Conservation (phyloP, 148 eudicot genomes). For the Gaultheria prostrata region DNA sequence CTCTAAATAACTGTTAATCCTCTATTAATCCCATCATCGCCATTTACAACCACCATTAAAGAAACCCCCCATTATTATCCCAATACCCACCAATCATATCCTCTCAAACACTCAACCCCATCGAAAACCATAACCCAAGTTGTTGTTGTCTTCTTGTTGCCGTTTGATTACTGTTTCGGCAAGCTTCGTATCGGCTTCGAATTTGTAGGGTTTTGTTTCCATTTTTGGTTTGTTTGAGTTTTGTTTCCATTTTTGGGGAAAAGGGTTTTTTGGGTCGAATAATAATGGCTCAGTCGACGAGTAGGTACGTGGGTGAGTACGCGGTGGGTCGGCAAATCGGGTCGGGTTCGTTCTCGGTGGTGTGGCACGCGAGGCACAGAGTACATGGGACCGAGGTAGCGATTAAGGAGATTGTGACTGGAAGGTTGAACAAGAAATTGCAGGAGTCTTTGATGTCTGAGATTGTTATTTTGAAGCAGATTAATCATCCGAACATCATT, state of each 20-base stretch:
- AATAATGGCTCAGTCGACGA: background rate
- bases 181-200: background rate
- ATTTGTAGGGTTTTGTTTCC: constrained; percentile 8
- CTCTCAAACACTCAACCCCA: background rate
- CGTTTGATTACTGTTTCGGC: background rate
- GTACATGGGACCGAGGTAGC: constrained; percentile 76
- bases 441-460: constrained; percentile 87
- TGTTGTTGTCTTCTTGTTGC: no score
- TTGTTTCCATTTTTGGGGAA: background rate
- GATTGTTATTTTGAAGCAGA: constrained; percentile 71
- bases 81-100: background rate
- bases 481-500: constrained; percentile 79
- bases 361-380: constrained; percentile 80
- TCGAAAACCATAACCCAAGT: background rate
- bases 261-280: background rate
- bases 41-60: background rate
- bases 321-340: constrained; percentile 69
- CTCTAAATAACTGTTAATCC: background rate
- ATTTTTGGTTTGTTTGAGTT: background rate
- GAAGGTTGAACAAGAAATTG: constrained; percentile 61
- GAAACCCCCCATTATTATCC: background rate
- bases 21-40: background rate
- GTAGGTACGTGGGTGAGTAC: constrained; percentile 59
- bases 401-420: constrained; percentile 66
- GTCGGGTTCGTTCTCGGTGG: constrained; percentile 80